Percentiles rank a stretch among this genome's conserved stretches.
These are phyloP conservation scores for Yarrowia osloensis DNA, from an alignment of 805 yeast genomes.

Conservation along the genomic window DNA sequence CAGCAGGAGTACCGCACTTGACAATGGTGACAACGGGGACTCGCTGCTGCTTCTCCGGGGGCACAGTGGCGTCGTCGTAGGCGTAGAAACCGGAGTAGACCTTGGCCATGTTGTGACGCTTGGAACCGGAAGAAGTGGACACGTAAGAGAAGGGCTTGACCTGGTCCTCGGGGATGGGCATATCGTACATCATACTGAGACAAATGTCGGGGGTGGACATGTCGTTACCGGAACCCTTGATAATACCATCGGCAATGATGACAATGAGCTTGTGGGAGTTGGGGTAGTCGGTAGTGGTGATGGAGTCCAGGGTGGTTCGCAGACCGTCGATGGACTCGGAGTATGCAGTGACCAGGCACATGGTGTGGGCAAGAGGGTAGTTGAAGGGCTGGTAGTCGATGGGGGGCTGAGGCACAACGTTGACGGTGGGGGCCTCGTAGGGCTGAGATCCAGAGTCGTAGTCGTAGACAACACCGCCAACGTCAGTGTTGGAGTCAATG, in stretches of 20 bases:
- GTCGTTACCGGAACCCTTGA: constrained; percentile 93
- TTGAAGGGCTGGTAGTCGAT: constrained; percentile 83
- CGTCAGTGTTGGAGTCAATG: constrained; percentile 28
- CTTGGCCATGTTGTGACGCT: constrained; percentile 97
- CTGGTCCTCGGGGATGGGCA: constrained; percentile 68
- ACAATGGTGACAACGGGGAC: constrained; percentile 76
- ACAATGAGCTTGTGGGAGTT: constrained; percentile 87
- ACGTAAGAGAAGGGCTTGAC: constrained; percentile 86
- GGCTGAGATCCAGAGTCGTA: constrained; percentile 20
- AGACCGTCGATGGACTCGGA: constrained; percentile 89
- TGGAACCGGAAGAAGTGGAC: constrained; percentile 91
- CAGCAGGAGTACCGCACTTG: constrained; percentile 89
- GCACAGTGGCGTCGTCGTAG: constrained; percentile 74
- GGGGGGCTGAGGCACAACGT: constrained; percentile 90
- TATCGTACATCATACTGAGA: constrained; percentile 80
- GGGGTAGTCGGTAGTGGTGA: constrained; percentile 94
- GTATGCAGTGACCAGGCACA: constrained; percentile 86
- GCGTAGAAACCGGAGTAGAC: constrained; percentile 92
- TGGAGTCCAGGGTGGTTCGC: constrained; percentile 84
- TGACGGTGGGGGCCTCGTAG: constrained; percentile 46
- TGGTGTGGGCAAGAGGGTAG: constrained; percentile 72
- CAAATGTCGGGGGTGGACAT: constrained; percentile 87
- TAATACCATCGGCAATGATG: constrained; percentile 88
- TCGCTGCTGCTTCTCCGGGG: constrained; percentile 73
- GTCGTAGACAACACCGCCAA: constrained; percentile 1